Evolutionary conservation across 305 asterid species (phyloP).

Genomic region (Fraxinus floribunda): DNA sequence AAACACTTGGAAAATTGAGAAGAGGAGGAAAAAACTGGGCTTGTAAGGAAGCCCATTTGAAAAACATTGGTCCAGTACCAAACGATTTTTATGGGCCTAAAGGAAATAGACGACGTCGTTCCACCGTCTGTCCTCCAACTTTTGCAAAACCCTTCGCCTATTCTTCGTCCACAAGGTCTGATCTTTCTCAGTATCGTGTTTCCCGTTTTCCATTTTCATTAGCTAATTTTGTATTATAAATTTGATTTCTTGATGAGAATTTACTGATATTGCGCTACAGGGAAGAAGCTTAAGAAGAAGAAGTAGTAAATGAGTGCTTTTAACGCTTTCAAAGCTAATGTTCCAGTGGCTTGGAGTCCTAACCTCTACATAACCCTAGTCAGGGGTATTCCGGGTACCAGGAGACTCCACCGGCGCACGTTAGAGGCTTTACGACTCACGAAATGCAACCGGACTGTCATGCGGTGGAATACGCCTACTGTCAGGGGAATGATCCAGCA

Average conservation of each 20-base stretch:
- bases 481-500: conserved; percentile 94
- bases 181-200: not conserved
- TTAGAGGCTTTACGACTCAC: conserved; percentile 84
- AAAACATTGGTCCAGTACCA: not conserved
- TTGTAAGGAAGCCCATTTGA: not conserved
- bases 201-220: not conserved
- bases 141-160: conserved; percentile 5
- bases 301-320: conserved; percentile 67
- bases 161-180: not conserved
- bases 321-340: conserved; percentile 75
- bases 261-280: conserved; percentile 20
- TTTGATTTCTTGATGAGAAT: not conserved
- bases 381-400: conserved; percentile 94
- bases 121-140: not conserved
- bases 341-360: conserved; percentile 88
- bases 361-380: conserved; percentile 85
- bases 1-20: not conserved
- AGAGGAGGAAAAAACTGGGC: not conserved
- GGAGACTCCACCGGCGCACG: conserved; percentile 93
- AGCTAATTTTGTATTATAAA: not conserved
- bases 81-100: not conserved
- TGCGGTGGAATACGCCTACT: conserved; percentile 83
- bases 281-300: conserved; percentile 12
- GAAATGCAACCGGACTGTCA: conserved; percentile 90
- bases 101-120: conserved; percentile 11